Base-by-base conservation (phyloP, 805 yeast species). In the Kluyveromyces aestuarii region DNA sequence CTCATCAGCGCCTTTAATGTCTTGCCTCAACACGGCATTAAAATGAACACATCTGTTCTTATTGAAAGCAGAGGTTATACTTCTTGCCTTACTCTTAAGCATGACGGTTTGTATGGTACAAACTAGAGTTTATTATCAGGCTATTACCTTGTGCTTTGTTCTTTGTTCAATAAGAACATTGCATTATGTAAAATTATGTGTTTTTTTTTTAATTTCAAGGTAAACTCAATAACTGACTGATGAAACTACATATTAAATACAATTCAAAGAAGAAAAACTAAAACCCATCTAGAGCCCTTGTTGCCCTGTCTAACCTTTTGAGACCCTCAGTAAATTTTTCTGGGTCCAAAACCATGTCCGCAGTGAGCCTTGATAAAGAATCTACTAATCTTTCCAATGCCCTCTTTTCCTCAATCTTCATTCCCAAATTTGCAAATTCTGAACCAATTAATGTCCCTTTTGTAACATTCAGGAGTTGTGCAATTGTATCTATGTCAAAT, bases 301-400 rank as follows among this genome's bases (percentile, higher is more conserved):
- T 76, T 0, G 96, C 97, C 56, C 81, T 82, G 55, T 84, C 85
- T 56, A 91, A 70, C 54, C 98, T 72, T 52, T 78, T 74, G 41
- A 87, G 75, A 11, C 97, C 96, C 52, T 87, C 88, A 14, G 81
- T 82, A 50, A 84, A 82, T 58, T 93, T 79, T 27, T 78, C 79
- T 27, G 87, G 87, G 63, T 91, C 96, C 48, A 87, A 63, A 47
- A 89, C 84, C 87, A 93, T 88, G 60, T 89, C 96, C 47, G 90
- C 87, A 2, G 96, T 88, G 50, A 93, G 74, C 57, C 93, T 75
- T 38, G 93, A 82, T 43, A 91, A 71, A 1, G 95, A 82, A 59
- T 89, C 96, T 2, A 91, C 85, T 44, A 91, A 80, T 64, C 87
- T 81, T 60, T 91, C 97, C 40, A 91, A 72, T 39, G 90, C 72